A percentile compares a stretch with the other conserved stretches of the same genome.
Evolutionary conservation across 305 asterid genomes (phyloP).

Genomic region (Coffea humblotiana): DNA sequence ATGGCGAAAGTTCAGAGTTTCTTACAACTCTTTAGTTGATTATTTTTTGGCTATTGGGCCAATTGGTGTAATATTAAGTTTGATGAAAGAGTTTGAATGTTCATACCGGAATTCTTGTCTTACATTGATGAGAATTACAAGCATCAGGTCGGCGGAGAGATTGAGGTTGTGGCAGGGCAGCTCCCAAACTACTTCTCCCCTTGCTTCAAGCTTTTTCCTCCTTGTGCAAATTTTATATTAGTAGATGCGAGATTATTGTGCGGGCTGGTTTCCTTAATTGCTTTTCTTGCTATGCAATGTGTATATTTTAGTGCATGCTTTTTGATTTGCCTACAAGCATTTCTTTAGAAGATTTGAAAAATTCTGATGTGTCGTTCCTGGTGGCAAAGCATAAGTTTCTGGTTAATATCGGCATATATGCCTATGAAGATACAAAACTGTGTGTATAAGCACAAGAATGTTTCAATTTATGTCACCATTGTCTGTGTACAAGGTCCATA

Average conservation of each 20-base stretch:
- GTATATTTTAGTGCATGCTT: neutral
- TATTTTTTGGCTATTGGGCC: neutral
- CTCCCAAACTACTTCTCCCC: neutral
- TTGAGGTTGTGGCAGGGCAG: neutral
- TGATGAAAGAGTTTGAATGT: neutral
- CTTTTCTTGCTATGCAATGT: neutral
- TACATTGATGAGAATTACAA: neutral
- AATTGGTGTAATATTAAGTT: neutral
- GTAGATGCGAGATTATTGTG: neutral
- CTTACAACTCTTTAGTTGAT: neutral
- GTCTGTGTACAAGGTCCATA: neutral
- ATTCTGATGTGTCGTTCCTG: constrained; percentile 5
- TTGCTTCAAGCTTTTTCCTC: neutral
- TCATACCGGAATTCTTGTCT: neutral
- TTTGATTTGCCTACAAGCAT: too few species aligned
- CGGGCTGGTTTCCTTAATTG: neutral
- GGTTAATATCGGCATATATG: neutral
- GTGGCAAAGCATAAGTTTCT: neutral
- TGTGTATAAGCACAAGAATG: neutral
- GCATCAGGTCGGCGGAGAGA: neutral
- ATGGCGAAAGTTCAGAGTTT: neutral
- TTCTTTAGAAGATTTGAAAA: neutral
- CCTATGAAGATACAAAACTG: neutral
- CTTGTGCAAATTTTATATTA: neutral
- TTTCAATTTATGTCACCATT: neutral